Percentiles rank a stretch among this genome's conserved stretches.
phyloP scores from a whole-genome alignment of 2,329 filamentous ascomycete species.

The Sclerotinia minor region DNA sequence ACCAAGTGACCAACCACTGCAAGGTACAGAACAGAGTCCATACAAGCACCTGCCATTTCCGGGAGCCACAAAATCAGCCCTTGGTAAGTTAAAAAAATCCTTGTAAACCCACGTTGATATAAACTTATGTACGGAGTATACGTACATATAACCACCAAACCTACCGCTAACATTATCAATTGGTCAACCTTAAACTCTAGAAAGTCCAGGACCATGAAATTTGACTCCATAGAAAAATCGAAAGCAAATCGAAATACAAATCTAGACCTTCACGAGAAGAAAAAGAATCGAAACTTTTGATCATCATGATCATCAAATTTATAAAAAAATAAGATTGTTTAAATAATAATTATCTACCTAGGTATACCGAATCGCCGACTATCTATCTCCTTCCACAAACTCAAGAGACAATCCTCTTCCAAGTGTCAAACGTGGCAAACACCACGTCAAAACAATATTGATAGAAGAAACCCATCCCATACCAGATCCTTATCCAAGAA shows the following conservation, averaged over 20 bases:
- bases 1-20: neutral
- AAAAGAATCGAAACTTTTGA: neutral
- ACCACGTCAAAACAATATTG: neutral
- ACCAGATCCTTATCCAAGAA: neutral
- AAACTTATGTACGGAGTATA: neutral
- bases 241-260: neutral
- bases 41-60: neutral
- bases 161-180: no score
- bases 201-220: neutral
- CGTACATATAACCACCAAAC: no score
- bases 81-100: neutral
- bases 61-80: neutral
- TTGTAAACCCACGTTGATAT: constrained; percentile 1
- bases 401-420: neutral
- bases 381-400: neutral
- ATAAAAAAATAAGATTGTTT: constrained; percentile 1
- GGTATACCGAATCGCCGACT: neutral
- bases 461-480: neutral
- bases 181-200: neutral
- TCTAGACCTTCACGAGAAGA: constrained; percentile 6
- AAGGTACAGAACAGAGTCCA: neutral
- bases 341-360: neutral
- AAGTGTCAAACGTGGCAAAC: no score
- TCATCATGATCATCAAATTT: constrained; percentile 4
- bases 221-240: constrained; percentile 9